A percentile compares a stretch with the other conserved stretches of the same genome.
phyloP scores from a whole-genome alignment of 192 early-diverging fungal species.

The Podila epicladia region DNA sequence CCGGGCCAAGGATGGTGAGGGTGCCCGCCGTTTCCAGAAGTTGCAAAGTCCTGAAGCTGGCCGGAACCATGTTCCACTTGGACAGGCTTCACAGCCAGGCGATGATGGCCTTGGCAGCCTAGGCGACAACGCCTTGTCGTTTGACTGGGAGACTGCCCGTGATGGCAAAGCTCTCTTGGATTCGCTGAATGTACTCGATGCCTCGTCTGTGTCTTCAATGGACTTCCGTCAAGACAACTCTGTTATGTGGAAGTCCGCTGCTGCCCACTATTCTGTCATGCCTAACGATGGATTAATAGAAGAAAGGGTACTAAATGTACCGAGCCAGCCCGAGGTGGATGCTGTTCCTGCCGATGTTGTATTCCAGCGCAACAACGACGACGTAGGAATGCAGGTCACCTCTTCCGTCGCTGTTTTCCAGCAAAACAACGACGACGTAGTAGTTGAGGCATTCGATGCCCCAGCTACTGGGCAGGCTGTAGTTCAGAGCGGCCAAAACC shows the following conservation, averaged over 20 bases:
- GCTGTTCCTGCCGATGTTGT: too few relatives aligned
- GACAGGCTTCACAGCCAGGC: not conserved
- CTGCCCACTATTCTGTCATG: too few relatives aligned
- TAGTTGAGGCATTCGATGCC: conserved; percentile 11
- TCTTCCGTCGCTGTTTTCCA: conserved; percentile 3
- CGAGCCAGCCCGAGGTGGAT: too few relatives aligned
- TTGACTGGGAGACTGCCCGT: not conserved
- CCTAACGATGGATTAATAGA: too few relatives aligned
- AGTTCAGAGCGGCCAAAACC: conserved; percentile 51
- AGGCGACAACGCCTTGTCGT: not conserved
- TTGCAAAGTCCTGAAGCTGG: conserved; percentile 36
- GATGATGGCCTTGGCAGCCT: not conserved
- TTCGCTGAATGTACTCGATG: too few relatives aligned
- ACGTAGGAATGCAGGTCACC: not conserved
- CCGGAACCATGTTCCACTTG: conserved; percentile 26
- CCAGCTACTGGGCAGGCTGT: conserved; percentile 36
- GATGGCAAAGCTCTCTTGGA: too few relatives aligned
- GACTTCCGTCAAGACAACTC: not conserved
- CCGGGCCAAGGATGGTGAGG: conserved; percentile 19
- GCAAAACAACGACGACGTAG: not conserved
- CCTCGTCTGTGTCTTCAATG: too few relatives aligned
- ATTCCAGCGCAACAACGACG: too few relatives aligned
- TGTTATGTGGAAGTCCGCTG: too few relatives aligned
- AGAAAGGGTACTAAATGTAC: too few relatives aligned
- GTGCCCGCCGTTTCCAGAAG: conserved; percentile 15